A percentile compares a stretch with the other conserved stretches of the same genome.
Evolutionary conservation across 768 basidiomycete genomes (phyloP).

Genomic region (Rhodocollybia butyracea): DNA sequence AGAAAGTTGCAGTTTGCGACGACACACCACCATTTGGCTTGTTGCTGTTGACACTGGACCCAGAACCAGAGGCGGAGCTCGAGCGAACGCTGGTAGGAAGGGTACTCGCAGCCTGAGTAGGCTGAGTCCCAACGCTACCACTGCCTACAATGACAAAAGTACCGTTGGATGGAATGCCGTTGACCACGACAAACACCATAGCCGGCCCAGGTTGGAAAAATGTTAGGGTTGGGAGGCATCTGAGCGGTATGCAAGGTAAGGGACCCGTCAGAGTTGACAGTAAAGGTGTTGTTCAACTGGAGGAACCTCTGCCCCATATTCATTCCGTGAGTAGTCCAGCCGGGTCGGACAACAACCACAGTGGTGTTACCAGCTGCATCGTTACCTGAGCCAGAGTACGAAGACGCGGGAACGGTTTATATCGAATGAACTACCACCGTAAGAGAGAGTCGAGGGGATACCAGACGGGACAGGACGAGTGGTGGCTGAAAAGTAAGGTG

Average conservation of each 20-base stretch:
- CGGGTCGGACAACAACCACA: constrained; percentile 78
- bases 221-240: constrained; percentile 76
- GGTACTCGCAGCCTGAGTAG: constrained; percentile 35
- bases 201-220: constrained; percentile 91
- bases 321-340: constrained; percentile 84
- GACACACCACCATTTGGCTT: neutral
- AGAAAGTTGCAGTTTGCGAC: constrained; percentile 39
- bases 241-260: constrained; percentile 80
- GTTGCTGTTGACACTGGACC: neutral
- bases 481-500: constrained; percentile 73
- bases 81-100: constrained; percentile 52
- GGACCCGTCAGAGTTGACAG: constrained; percentile 72
- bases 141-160: constrained; percentile 75
- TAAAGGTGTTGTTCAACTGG: constrained; percentile 84
- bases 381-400: constrained; percentile 66
- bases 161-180: constrained; percentile 82
- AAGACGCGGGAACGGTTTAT: constrained; percentile 61
- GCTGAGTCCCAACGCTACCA: constrained; percentile 74
- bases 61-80: constrained; percentile 28
- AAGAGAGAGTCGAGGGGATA: constrained; percentile 70
- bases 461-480: constrained; percentile 68
- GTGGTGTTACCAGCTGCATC: constrained; percentile 70
- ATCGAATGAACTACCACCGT: constrained; percentile 83
- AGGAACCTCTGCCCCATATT: constrained; percentile 84
- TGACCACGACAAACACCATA: constrained; percentile 76